These are phyloP conservation scores for Plectranthus barbatus DNA, from an alignment of 257 asterid genomes.

Conservation along the genomic window DNA sequence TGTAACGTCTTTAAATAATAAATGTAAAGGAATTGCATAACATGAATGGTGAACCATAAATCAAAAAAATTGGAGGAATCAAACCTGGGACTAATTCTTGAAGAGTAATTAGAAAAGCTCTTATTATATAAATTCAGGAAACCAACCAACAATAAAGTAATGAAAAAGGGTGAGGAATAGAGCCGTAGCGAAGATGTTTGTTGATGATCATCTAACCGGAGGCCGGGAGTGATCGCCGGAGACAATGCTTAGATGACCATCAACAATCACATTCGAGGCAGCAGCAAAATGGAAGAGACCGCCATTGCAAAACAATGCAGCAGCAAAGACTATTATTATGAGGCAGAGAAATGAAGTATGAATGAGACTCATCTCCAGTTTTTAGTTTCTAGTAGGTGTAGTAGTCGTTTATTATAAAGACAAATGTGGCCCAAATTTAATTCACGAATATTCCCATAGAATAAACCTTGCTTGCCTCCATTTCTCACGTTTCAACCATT, in stretches of 20 bases:
- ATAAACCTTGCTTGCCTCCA: neutral
- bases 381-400: too few relatives aligned
- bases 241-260: neutral
- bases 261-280: constrained; percentile 1
- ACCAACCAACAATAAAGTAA: neutral
- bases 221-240: too few relatives aligned
- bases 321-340: neutral
- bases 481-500: neutral
- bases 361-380: neutral
- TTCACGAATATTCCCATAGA: neutral
- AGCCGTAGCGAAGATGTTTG: neutral
- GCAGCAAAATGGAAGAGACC: neutral
- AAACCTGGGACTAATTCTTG: neutral
- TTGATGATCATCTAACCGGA: neutral
- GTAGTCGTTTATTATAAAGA: neutral
- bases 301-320: neutral
- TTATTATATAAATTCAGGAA: too few relatives aligned
- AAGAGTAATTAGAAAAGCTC: too few relatives aligned
- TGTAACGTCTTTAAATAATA: too few relatives aligned
- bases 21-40: too few relatives aligned
- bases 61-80: neutral
- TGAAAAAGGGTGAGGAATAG: neutral
- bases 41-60: neutral
- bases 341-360: neutral
- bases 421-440: neutral